phyloP scores from a whole-genome alignment of 2,329 filamentous ascomycete genomes.

The Talaromyces amestolkiae region DNA sequence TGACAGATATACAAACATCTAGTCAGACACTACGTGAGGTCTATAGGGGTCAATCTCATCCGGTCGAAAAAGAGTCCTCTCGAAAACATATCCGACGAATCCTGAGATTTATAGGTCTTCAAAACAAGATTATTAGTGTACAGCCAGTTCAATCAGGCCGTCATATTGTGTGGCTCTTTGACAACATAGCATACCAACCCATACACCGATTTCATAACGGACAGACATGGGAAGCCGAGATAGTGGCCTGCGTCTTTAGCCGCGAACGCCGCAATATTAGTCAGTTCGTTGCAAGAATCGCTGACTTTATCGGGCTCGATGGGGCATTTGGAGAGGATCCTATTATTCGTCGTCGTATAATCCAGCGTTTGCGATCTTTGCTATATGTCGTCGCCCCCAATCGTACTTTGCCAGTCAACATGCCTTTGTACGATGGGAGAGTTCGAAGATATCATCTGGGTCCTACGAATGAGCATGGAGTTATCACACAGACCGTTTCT shows the following conservation, averaged over 20 bases:
- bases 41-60: neutral
- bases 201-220: constrained; percentile 32
- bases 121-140: constrained; percentile 56
- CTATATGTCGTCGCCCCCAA: constrained; percentile 72
- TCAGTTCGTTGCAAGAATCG: constrained; percentile 67
- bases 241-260: constrained; percentile 77
- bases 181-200: constrained; percentile 76
- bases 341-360: constrained; percentile 63
- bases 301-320: constrained; percentile 66
- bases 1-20: neutral
- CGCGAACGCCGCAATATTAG: constrained; percentile 66
- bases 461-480: constrained; percentile 69
- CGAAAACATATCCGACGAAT: neutral
- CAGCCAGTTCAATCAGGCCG: constrained; percentile 50
- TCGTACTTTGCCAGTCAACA: constrained; percentile 61
- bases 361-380: constrained; percentile 61
- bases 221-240: constrained; percentile 72
- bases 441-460: constrained; percentile 56
- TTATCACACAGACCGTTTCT: constrained; percentile 63
- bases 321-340: constrained; percentile 48
- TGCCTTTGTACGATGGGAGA: constrained; percentile 40
- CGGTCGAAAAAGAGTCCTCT: neutral
- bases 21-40: neutral
- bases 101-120: constrained; percentile 24
- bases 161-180: constrained; percentile 82